phyloP scores from a whole-genome alignment of 306 rosid species.

The Aeschynomene evenia region DNA sequence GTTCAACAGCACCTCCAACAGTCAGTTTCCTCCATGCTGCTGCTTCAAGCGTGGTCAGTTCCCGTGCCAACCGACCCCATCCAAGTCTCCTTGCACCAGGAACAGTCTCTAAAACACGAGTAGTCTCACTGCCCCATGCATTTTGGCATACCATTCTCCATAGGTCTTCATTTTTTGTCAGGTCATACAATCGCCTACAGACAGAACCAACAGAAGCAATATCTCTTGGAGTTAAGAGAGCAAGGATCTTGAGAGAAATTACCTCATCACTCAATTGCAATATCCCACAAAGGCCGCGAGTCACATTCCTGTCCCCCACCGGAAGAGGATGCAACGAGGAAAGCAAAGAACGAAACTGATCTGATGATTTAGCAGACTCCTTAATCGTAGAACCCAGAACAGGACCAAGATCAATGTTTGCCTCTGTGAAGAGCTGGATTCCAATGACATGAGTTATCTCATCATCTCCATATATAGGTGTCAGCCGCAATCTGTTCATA shows the following conservation, averaged over 20 bases:
- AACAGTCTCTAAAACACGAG: slow-evolving; percentile 88
- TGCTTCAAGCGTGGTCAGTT: slow-evolving; percentile 96
- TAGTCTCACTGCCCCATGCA: slow-evolving; percentile 98
- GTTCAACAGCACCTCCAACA: slow-evolving; percentile 93
- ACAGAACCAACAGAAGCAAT: slow-evolving; percentile 96
- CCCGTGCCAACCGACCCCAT: slow-evolving; percentile 94
- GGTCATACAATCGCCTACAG: slow-evolving; percentile 65
- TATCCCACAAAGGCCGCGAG: slow-evolving; percentile 91
- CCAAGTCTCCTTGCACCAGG: slow-evolving; percentile 98
- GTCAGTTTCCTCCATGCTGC: slow-evolving; percentile 98
- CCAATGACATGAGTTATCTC: slow-evolving; percentile 95
- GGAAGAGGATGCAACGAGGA: slow-evolving; percentile 60
- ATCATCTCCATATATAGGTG: slow-evolving; percentile 94
- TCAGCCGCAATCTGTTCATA: slow-evolving; percentile 89
- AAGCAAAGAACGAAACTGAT: slow-evolving; percentile 57
- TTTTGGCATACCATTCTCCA: slow-evolving; percentile 99
- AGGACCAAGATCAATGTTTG: slow-evolving; percentile 92
- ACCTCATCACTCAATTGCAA: slow-evolving; percentile 96
- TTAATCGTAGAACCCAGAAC: slow-evolving; percentile 57
- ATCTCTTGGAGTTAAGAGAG: slow-evolving; percentile 91
- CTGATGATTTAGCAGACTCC: slow-evolving; percentile 63
- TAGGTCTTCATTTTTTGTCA: slow-evolving; percentile 84
- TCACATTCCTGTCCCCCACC: slow-evolving; percentile 73
- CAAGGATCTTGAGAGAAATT: slow-evolving; percentile 81
- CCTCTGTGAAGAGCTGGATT: slow-evolving; percentile 87